phyloP scores from a whole-genome alignment of 2,329 filamentous ascomycete species.

The Claviceps spartinae region DNA sequence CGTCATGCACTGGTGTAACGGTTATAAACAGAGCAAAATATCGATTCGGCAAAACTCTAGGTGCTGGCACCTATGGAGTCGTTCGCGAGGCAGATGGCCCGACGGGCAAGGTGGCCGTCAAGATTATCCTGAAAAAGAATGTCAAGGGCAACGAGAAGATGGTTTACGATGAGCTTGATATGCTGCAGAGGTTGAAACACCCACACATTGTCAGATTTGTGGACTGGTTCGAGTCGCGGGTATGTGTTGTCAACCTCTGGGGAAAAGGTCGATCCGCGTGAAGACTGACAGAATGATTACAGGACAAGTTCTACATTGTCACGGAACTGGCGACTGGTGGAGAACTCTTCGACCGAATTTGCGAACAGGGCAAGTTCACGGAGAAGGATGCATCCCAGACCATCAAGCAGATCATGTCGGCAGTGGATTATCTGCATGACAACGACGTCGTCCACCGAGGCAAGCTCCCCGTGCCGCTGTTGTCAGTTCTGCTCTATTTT shows the following conservation, averaged over 20 bases:
- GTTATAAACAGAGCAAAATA: conserved; percentile 61
- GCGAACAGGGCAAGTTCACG: conserved; percentile 94
- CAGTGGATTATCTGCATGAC: conserved; percentile 86
- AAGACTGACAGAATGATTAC: background rate
- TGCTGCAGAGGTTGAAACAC: conserved; percentile 83
- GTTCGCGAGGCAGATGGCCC: conserved; percentile 86
- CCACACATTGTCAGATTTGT: conserved; percentile 94
- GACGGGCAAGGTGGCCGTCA: conserved; percentile 79
- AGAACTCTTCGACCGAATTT: conserved; percentile 95
- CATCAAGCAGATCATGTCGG: conserved; percentile 83
- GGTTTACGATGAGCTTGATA: conserved; percentile 93
- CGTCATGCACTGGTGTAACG: background rate
- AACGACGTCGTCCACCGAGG: conserved; percentile 95
- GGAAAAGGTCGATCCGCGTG: too few relatives aligned
- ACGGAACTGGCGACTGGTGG: conserved; percentile 91
- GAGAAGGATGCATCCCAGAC: conserved; percentile 96
- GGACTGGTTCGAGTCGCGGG: conserved; percentile 98
- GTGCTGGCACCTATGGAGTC: conserved; percentile 95
- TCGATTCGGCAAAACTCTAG: conserved; percentile 81
- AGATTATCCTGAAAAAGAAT: conserved; percentile 99
- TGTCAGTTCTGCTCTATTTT: background rate
- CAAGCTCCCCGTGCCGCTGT: conserved; percentile 23
- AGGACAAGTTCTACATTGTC: conserved; percentile 99
- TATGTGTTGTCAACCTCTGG: conserved; percentile 27
- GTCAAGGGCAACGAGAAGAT: conserved; percentile 96